phyloP scores from a whole-genome alignment of 805 yeast species.

The Lachancea dasiensis region DNA sequence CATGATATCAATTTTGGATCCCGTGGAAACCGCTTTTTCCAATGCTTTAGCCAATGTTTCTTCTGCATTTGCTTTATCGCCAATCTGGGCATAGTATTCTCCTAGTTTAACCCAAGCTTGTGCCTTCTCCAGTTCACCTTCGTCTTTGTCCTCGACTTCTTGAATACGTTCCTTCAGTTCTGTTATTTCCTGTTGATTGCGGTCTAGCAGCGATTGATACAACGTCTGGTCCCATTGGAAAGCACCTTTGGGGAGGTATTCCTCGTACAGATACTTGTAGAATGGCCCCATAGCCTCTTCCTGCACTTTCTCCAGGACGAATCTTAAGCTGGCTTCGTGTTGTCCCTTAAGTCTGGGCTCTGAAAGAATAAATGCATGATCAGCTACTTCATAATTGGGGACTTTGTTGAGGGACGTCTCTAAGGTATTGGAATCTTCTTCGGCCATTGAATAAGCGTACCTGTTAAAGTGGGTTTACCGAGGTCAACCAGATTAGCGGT shows the following conservation, averaged over 20 bases:
- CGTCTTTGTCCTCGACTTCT: constrained; percentile 54
- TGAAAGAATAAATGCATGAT: constrained; percentile 61
- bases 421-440: constrained; percentile 18
- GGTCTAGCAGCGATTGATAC: constrained; percentile 44
- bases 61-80: constrained; percentile 70
- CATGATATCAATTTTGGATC: constrained; percentile 81
- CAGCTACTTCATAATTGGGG: constrained; percentile 82
- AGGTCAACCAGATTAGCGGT: not conserved
- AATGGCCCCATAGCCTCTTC: constrained; percentile 73
- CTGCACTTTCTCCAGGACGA: constrained; percentile 49
- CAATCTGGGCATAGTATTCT: constrained; percentile 79
- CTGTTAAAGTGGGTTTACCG: not conserved
- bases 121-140: constrained; percentile 79
- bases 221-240: constrained; percentile 56
- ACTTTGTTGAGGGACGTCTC: constrained; percentile 39
- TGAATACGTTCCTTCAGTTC: constrained; percentile 40
- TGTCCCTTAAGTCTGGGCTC: constrained; percentile 34
- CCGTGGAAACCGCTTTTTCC: constrained; percentile 77
- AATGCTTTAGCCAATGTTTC: constrained; percentile 64
- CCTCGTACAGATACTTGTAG: constrained; percentile 59
- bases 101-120: constrained; percentile 76
- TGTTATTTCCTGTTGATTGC: constrained; percentile 51
- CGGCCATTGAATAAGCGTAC: constrained; percentile 6
- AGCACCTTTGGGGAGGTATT: constrained; percentile 29
- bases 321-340: constrained; percentile 40